phyloP scores from a whole-genome alignment of 2,329 filamentous ascomycete species.

The Tolypocladium tundrense region DNA sequence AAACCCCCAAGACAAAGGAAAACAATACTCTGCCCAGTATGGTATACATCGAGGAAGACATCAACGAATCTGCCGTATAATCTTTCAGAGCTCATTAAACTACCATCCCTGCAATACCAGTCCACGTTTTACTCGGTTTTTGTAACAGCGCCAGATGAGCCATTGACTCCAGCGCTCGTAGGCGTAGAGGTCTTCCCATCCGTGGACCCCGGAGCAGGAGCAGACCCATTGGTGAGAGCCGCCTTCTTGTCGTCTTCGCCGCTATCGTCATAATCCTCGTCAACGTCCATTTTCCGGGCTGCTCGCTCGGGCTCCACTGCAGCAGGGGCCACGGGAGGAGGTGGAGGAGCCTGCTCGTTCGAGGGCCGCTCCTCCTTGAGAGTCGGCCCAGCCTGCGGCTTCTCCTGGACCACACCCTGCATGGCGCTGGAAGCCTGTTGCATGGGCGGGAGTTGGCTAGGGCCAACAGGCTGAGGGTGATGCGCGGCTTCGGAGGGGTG shows the following conservation, averaged over 20 bases:
- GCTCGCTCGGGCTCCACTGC: slow-evolving; percentile 69
- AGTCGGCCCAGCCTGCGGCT: slow-evolving; percentile 16
- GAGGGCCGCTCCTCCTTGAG: slow-evolving; percentile 52
- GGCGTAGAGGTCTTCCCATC: slow-evolving; percentile 43
- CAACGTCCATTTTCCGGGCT: slow-evolving; percentile 89
- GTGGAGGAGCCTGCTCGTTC: slow-evolving; percentile 26
- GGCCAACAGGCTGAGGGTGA: slow-evolving; percentile 46
- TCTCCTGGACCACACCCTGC: slow-evolving; percentile 42
- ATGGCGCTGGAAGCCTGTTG: slow-evolving; percentile 49
- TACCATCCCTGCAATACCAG: slow-evolving; percentile 3
- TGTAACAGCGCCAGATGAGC: slow-evolving; percentile 15
- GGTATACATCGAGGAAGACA: slow-evolving; percentile 11
- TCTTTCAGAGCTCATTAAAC: slow-evolving; percentile 14
- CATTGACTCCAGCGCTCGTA: slow-evolving; percentile 35
- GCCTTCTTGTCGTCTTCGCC: slow-evolving; percentile 72
- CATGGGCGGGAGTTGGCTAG: slow-evolving; percentile 51
- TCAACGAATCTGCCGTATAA: slow-evolving; percentile 9
- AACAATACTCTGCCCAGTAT: slow-evolving; percentile 5
- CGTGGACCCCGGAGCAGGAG: slow-evolving; percentile 34
- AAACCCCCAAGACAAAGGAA: slow-evolving; percentile 10
- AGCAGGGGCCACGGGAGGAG: slow-evolving; percentile 36
- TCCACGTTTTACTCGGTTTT: slow-evolving; percentile 32
- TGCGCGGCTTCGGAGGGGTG: slow-evolving; percentile 90
- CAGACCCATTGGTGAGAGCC: slow-evolving; percentile 31
- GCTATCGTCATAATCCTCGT: slow-evolving; percentile 95